Evolutionary conservation across 352 stramenopile genomes (phyloP), one percentile per base, ranked within the genome.

Genomic region (Globisporangium echinulatum): DNA sequence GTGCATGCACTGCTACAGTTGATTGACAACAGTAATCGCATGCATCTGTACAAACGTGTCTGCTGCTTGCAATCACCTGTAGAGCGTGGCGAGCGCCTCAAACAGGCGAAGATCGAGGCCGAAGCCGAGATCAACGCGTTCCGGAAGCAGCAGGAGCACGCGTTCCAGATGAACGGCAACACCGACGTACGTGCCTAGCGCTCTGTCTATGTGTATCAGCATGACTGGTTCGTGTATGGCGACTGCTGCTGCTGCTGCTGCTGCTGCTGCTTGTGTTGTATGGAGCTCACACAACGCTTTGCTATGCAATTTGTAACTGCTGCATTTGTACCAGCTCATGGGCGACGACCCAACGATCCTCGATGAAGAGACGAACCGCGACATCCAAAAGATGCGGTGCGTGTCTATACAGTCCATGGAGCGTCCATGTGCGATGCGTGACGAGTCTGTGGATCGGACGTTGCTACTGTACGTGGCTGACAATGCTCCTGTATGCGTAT

Each of bases 61-160:
- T 33, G 25, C 25, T 3, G 25, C 25, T 33, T 1, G 25, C 25
- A 33, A 33, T 3, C 25, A 1, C 25, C 25, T 33, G 25, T 33
- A 96, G 87, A 92, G 56, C 81, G 87, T 43, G 85, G 83, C 36
- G 86, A 96, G 64, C 83, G 87, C 37, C 66, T 96, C 44, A 96
- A 96, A 59, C 83, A 94, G 70, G 87, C 87, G 48, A 96, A 94
- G 65, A 74, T 91, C 54, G 87, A 96, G 62, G 85, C 87, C 4
- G 85, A 96, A 59, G 82, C 81, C 0, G 77, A 94, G 64, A 92
- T 92, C 61, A 85, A 84, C 47, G 84, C 81, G 13, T 96, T 90
- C 70, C 80, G 85, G 49, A 85, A 87, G 51, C 78, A 94, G 63
- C 88, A 94, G 70, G 83, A 96, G 67, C 83, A 84, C 57, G 72